A percentile compares a stretch with the other conserved stretches of the same genome.
phyloP scores from a whole-genome alignment of 495 filamentous ascomycete species.

The Pyronema domesticum region DNA sequence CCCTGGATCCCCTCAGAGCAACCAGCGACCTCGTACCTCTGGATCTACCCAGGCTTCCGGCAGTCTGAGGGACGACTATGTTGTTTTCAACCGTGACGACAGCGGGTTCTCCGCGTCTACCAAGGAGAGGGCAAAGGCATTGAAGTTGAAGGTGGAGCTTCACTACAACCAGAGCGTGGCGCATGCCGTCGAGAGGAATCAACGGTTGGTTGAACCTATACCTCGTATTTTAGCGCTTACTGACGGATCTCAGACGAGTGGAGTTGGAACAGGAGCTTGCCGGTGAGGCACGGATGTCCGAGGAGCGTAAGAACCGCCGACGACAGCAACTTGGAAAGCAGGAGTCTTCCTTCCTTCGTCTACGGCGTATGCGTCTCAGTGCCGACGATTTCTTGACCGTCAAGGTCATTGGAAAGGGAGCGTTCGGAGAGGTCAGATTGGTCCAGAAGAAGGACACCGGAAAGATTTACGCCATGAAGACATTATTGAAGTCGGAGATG shows the following conservation, averaged over 20 bases:
- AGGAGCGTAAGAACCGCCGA: constrained; percentile 58
- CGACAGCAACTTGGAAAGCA: constrained; percentile 59
- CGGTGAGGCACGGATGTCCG: constrained; percentile 42
- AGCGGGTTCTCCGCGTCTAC: constrained; percentile 14
- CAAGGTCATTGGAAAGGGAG: constrained; percentile 97
- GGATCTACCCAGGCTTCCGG: constrained; percentile 46
- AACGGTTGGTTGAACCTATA: constrained; percentile 42
- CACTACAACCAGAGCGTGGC: constrained; percentile 34
- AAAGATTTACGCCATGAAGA: constrained; percentile 97
- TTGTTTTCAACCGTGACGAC: constrained; percentile 38
- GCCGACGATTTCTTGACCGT: constrained; percentile 86
- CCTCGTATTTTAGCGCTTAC: constrained; percentile 24
- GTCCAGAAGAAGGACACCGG: constrained; percentile 92
- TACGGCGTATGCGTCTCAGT: constrained; percentile 78
- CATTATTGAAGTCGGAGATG: constrained; percentile 96
- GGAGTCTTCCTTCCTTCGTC: constrained; percentile 82
- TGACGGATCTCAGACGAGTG: constrained; percentile 43
- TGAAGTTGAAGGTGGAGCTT: constrained; percentile 26
- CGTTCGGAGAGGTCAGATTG: constrained; percentile 93
- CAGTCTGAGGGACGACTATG: constrained; percentile 31
- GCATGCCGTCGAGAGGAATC: constrained; percentile 49
- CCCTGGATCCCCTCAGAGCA: constrained; percentile 48
- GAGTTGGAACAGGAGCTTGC: constrained; percentile 71
- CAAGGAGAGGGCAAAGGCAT: constrained; percentile 28
- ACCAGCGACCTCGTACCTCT: constrained; percentile 63